Evolutionary conservation across 129 eudicot species (phyloP), one percentile per base, ranked within the genome.

Genomic region (Pseudognaphalium luteoalbum): DNA sequence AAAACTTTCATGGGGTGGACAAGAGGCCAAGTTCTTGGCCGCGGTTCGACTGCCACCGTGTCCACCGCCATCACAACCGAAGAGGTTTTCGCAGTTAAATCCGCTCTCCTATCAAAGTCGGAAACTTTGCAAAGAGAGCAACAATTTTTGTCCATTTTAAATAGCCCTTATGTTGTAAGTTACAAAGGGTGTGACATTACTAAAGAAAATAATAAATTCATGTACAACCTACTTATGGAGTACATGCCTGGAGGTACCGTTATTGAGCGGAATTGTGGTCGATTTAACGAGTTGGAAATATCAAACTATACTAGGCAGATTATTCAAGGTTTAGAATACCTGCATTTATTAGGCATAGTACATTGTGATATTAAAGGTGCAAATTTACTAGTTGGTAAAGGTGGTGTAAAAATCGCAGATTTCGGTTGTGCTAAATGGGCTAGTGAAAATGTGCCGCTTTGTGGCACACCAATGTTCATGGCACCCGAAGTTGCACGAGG

Each of bases 401-500:
- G 10, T 8, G 87, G 87, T 15, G 91, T 81, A 20, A 87, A 89
- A 57, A 86, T 92, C 1, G 91, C 96, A 0, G 97, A 92, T 72
- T 86, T 92, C 19, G 97, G 97, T 42, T 92, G 96, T 51, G 91
- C 97, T 4, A 87, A 83, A 76, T 71, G 89, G 87, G 76, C 14
- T 8, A 28, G 63, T 25, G 76, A 81, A 1, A 64, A 22, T 7
- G 83, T 60, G 65, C 78, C 79, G 33, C 44, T 84, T 21, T 79
- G 91, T 11, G 96, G 96, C 21, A 92, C 96, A 10, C 97, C 97
- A 19, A 73, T 87, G 88, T 92, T 72, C 78, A 89, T 92, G 96
- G 91, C 93, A 4, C 96, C 96, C 9, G 97, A 92, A 76, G 97
- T 92, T 54, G 89, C 88, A 1, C 84, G 91, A 16, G 93, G 97